phyloP scores from a whole-genome alignment of 208 protist species.

The Acanthamoeba lenticulata region DNA sequence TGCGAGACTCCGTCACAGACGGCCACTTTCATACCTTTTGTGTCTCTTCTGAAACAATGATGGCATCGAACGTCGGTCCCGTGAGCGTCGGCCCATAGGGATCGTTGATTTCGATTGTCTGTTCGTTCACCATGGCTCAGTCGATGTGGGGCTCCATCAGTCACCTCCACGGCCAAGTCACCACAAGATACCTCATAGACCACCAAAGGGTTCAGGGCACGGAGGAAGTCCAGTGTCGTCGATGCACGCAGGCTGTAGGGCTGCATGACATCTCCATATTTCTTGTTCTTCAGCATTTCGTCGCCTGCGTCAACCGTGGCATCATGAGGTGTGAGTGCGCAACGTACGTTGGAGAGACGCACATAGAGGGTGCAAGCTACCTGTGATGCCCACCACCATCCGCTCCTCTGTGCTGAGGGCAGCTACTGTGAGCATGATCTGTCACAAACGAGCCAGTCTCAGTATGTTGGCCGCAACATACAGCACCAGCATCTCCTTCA shows the following conservation, averaged over 20 bases:
- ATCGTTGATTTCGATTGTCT: constrained; percentile 41
- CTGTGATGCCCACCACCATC: constrained; percentile 43
- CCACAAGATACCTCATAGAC: background rate
- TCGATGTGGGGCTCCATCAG: too few species aligned
- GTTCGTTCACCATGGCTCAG: background rate
- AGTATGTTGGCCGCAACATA: background rate
- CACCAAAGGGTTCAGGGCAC: constrained; percentile 19
- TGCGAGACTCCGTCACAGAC: background rate
- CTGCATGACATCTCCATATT: constrained; percentile 48
- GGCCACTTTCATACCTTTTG: background rate
- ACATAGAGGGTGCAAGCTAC: background rate
- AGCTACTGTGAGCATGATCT: constrained; percentile 48
- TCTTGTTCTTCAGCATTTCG: constrained; percentile 63
- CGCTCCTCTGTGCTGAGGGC: background rate
- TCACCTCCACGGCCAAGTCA: background rate
- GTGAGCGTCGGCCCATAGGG: constrained; percentile 28
- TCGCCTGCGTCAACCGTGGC: background rate
- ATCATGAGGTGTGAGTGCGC: background rate
- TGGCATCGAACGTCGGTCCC: background rate
- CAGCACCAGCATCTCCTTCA: background rate
- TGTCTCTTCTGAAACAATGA: constrained; percentile 37
- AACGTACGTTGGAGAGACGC: background rate
- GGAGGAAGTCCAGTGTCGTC: background rate
- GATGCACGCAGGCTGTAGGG: background rate
- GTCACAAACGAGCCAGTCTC: background rate